These are phyloP conservation scores for Rhodotorula sp. DNA, from an alignment of 1,284 basidiomycete species.

Conservation along the genomic window DNA sequence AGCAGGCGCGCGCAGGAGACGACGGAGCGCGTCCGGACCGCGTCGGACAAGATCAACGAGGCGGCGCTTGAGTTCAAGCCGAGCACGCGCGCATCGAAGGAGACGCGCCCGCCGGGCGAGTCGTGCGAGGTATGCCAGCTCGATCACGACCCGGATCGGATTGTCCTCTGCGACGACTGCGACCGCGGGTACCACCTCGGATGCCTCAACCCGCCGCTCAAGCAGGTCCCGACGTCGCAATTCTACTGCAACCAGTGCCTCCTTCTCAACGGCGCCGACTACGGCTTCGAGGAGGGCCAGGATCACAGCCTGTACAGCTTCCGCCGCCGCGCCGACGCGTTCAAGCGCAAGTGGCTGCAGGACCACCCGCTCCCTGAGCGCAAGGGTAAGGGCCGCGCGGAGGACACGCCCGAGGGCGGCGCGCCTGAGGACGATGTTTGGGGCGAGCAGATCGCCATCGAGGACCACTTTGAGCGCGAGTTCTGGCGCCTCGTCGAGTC, in stretches of 20 bases:
- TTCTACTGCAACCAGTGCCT: constrained; percentile 97
- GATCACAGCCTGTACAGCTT: constrained; percentile 92
- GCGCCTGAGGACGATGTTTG: constrained; percentile 28
- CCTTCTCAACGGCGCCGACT: constrained; percentile 92
- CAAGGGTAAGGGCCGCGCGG: constrained; percentile 37
- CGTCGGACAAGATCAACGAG: constrained; percentile 44
- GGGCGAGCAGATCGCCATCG: constrained; percentile 42
- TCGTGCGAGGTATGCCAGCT: constrained; percentile 75
- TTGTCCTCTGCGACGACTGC: constrained; percentile 95
- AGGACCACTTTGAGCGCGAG: constrained; percentile 89
- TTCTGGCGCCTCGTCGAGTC: constrained; percentile 97
- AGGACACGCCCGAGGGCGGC: background rate
- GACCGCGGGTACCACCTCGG: constrained; percentile 96
- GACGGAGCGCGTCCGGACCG: constrained; percentile 38
- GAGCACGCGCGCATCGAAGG: constrained; percentile 9
- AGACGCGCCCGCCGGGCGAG: constrained; percentile 38
- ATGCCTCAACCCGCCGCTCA: constrained; percentile 88
- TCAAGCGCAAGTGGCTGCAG: constrained; percentile 84
- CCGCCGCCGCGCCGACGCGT: constrained; percentile 84
- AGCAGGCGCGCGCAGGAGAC: constrained; percentile 6
- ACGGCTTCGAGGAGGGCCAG: constrained; percentile 97
- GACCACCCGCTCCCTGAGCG: constrained; percentile 63
- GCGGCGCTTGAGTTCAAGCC: constrained; percentile 36
- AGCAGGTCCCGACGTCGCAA: constrained; percentile 80
- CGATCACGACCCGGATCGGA: constrained; percentile 61